phyloP scores from a whole-genome alignment of 371 early-diverging fungal genomes.

The Mortierella sp. region DNA sequence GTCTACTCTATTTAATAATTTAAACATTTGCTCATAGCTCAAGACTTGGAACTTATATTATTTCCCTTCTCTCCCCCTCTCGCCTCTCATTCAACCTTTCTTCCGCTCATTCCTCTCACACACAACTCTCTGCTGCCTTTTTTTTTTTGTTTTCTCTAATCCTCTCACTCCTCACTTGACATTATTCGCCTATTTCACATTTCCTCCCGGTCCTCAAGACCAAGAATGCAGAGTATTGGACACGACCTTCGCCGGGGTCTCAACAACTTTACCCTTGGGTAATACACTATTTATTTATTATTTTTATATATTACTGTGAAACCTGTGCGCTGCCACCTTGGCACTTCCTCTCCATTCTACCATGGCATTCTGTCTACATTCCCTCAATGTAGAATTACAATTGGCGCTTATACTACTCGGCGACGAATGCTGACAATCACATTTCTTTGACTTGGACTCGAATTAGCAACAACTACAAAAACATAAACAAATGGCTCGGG shows the following conservation, averaged over 20 bases:
- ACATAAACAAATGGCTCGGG: conserved; percentile 54
- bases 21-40: background rate
- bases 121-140: background rate
- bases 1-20: background rate
- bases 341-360: background rate
- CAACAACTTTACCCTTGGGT: conserved; percentile 53
- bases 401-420: background rate
- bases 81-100: background rate
- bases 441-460: background rate
- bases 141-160: background rate
- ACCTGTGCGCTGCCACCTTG: background rate
- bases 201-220: background rate
- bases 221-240: conserved; percentile 52
- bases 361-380: background rate
- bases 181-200: conserved; percentile 10
- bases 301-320: conserved; percentile 2
- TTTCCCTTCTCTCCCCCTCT: background rate
- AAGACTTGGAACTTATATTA: background rate
- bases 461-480: conserved; percentile 43
- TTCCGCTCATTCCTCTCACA: background rate
- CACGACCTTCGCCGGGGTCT: conserved; percentile 54
- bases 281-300: background rate
- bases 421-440: background rate
- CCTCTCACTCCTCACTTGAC: background rate
- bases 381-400: too few relatives aligned